Evolutionary conservation across 257 asterid genomes (phyloP), one percentile per base, ranked within the genome.

Genomic region (Solanum corneliomulleri): DNA sequence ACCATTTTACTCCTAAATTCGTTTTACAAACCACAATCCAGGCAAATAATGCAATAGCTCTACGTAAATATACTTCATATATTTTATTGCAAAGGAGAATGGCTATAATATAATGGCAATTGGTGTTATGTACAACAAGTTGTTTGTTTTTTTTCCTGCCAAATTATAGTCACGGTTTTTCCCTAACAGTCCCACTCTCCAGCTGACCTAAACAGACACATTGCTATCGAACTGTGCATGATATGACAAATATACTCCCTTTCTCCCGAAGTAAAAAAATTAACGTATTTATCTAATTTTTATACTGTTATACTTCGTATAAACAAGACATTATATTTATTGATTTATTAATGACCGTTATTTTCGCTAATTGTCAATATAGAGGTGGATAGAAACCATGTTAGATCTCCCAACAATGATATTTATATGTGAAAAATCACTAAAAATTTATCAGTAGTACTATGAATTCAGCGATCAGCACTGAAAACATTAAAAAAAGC

Each of bases 181-280:
- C 45, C 83, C 68, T 33, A 84, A 64, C 82, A 82, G 13, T 49
- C 69, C 31, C 85, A 49, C 83, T 75, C 75, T 70, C 74, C 47
- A 72, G 62, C 88, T 60, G 87, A 88, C 91, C 88, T 82, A 88
- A 91, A 89, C 60, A 82, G 89, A 89, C 88, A 90, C 52, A 27
- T 27, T 4, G 39, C 88, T 71, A 86, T 23, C 86, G 47, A 88
- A 84, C 93, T 91, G 87, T 49, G 9, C 60, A 49, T 49, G 18
- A 89, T 89, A 89, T 86, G 92, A 83, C 88, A 87, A 87, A 68
- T n/a, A n/a, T n/a, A n/a, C n/a, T n/a, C n/a, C n/a, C n/a, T n/a
- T n/a, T n/a, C n/a, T n/a, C 31, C 29, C 31, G n/a, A 62, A n/a
- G 27, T 62, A 29, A 64, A 64, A 64, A 62, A n/a, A 62, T n/a